Conservation (phyloP, 306 rosid species). For the Cucurbita ficifolia region DNA sequence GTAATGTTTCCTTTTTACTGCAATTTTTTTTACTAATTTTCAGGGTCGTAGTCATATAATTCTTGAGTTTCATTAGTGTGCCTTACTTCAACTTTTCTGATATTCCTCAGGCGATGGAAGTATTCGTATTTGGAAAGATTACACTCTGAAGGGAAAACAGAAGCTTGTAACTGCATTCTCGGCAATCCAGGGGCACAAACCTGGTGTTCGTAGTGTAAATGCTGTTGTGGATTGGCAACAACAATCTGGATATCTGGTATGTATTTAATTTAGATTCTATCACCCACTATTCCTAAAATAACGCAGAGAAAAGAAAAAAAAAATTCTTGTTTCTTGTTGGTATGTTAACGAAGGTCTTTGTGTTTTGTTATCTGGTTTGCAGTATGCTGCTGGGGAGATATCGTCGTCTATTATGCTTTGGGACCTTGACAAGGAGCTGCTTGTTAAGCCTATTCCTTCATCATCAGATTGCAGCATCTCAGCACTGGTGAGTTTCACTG, state of each 20-base stretch:
- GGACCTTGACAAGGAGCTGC: constrained; percentile 95
- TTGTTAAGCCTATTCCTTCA: constrained; percentile 55
- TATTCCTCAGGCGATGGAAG: constrained; percentile 67
- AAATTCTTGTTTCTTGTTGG: not conserved
- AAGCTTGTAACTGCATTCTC: constrained; percentile 96
- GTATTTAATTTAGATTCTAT: not conserved
- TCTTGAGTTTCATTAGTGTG: constrained; percentile 4
- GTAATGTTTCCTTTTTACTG: constrained; percentile 30
- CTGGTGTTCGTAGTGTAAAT: constrained; percentile 66
- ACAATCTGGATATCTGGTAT: constrained; percentile 89
- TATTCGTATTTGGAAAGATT: constrained; percentile 89
- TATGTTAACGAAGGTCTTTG: not conserved
- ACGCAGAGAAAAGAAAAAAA: not conserved
- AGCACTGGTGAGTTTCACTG: constrained; percentile 53
- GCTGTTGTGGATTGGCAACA: constrained; percentile 99
- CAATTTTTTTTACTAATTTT: constrained; percentile 5
- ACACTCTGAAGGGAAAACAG: constrained; percentile 54
- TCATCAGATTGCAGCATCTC: constrained; percentile 79
- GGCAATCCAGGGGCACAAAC: constrained; percentile 81
- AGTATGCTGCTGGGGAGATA: constrained; percentile 84
- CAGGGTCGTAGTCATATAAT: not conserved
- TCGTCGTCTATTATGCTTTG: constrained; percentile 67
- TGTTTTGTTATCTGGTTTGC: constrained; percentile 18
- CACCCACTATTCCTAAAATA: not conserved
- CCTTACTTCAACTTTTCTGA: not conserved